Evolutionary conservation across 2,329 filamentous ascomycete species (phyloP).

Genomic region (Aspergillus arachidicola): DNA sequence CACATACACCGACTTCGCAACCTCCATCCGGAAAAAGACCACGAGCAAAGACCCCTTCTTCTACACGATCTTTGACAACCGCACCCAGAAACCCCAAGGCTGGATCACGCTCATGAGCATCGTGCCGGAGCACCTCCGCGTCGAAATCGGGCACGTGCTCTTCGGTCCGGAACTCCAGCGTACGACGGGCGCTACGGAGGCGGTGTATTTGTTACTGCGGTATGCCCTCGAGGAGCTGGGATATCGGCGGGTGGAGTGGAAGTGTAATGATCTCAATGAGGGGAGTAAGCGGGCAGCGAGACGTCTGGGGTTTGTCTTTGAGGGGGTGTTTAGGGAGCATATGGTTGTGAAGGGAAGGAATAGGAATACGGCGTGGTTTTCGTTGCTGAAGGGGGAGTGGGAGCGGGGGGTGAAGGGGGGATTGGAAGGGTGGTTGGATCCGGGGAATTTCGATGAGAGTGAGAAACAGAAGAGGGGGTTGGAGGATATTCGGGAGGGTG

Average conservation of each 20-base stretch:
- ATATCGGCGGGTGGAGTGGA: conserved; percentile 65
- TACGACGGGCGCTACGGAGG: neutral
- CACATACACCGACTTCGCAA: neutral
- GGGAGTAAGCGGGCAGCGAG: conserved; percentile 57
- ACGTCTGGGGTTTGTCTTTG: conserved; percentile 61
- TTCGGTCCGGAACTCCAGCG: conserved; percentile 1
- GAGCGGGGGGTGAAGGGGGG: conserved; percentile 22
- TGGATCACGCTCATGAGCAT: conserved; percentile 4
- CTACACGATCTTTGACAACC: neutral
- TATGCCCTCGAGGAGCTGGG: conserved; percentile 58
- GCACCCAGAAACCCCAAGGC: neutral
- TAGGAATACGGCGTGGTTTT: conserved; percentile 64
- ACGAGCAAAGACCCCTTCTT: neutral
- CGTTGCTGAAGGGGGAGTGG: conserved; percentile 64
- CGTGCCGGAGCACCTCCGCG: neutral
- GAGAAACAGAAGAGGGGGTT: neutral
- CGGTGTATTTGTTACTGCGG: conserved; percentile 42
- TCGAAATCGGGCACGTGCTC: conserved; percentile 1
- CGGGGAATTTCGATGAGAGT: neutral
- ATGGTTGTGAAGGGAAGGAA: conserved; percentile 60
- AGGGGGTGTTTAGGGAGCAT: conserved; percentile 65
- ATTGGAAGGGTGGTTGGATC: neutral
- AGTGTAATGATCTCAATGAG: conserved; percentile 61
- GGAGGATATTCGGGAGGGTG: neutral
- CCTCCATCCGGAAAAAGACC: neutral